Base-by-base conservation (phyloP, 2,329 filamentous ascomycete genomes). In the Exophiala viscosa region DNA sequence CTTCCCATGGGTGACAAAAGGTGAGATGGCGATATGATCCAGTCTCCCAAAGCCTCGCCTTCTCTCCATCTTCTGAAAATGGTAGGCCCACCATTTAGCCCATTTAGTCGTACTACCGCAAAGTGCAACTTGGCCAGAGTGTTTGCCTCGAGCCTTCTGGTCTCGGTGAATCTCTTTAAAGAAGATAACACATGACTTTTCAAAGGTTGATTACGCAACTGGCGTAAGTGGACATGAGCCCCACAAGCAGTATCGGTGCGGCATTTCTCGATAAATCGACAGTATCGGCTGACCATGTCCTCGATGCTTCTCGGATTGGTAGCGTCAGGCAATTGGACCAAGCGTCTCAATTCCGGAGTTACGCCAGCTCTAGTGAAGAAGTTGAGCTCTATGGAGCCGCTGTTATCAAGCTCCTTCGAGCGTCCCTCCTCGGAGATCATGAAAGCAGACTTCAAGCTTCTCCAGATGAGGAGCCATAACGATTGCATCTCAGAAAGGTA, bases 401-500 rank as follows among this genome's bases (percentile, higher is more conserved):
- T 43, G 9, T 53, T 46, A 17, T 34, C 33, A 4, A 39, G 11
- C 10, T 46, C 32, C 11, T 6, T 14, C 23, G 32, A 18, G 18
- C 33, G 36, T 15, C 18, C 14, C 13, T 11, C 14, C 17, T 52
- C 43, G 15, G 53, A 50, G n/a, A 46, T 23, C 36, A 43, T 38
- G 45, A 50, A 59, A 5, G 47, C 39, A 6, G 33, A 45, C 14
- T 54, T 55, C 33, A 61, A 39, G 38, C 35, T 52, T 23, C 49
- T 44, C 54, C 57, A 59, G 14, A 58, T 51, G 14, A 57, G 48
- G 32, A 57, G 52, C 57, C 56, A 59, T 20, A 61, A 39, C 23
- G 34, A 15, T 14, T 46, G 50, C 14, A 23, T 31, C 43, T 59
- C 57, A 10, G 50, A 51, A 18, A 40, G 40, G 33, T 59, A 59